Evolutionary conservation across 225 moss, liverwort and hornwort species (phyloP), one percentile per base, ranked within the genome.

Genomic region (Asterella californica): DNA sequence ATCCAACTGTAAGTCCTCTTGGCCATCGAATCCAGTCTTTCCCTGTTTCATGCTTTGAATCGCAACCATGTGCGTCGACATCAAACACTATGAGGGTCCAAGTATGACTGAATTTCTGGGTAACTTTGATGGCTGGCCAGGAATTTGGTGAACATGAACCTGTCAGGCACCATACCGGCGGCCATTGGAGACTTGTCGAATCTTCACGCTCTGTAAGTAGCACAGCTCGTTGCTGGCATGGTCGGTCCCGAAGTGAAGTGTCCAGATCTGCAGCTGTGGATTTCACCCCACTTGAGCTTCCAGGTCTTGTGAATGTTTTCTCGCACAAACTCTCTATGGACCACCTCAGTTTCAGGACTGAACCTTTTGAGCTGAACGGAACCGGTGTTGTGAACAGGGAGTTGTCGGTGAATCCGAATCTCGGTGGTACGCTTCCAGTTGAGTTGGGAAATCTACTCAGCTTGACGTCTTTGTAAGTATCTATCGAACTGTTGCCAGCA

Each of bases 101-200:
- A 42, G 42, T 42, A 2, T 42, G 42, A 42, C 42, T 42, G 42
- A 42, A 2, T 42, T 7, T 42, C 61, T 25, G 19, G 33, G 19
- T 37, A 42, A 42, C 7, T 57, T 59, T 25, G 57, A 37, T 59
- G 36, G 22, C 12, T 27, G 15, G 15, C 0, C 74, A 86, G 83
- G 78, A 9, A 0, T n/a, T 75, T 86, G 79, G 1, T 8, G 0
- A 21, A 17, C 18, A 4, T 0, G 47, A 55, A 86, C 74, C 37
- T 83, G 9, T 32, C 78, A 4, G 83, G 82, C n/a, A 62, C 33
- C 21, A 85, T 85, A 75, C 82, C 85, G 22, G 0, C 79, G 21
- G 12, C 25, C 18, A 82, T 85, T 12, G 85, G 82, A 34, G 10
- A 67, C 42, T 57, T 85, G 11, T 2, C 57, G 6, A 37, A 9